phyloP scores from a whole-genome alignment of 805 yeast species.

The Cyberlindnera xylosilytica region DNA sequence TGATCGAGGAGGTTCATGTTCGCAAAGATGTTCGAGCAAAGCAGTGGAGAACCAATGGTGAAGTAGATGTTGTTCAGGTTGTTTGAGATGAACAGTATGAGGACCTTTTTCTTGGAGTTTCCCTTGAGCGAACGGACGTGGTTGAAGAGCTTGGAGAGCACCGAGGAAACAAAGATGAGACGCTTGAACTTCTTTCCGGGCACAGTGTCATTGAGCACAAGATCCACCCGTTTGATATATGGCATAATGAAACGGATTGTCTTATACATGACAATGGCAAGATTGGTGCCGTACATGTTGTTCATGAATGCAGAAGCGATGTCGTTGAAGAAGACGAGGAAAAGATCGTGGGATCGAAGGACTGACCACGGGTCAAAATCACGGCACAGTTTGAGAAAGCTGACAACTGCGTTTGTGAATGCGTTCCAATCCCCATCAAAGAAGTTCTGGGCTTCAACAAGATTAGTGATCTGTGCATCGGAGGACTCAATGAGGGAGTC shows the following conservation, averaged over 20 bases:
- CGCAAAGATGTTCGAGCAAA: slow-evolving; percentile 60
- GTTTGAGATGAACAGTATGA: slow-evolving; percentile 47
- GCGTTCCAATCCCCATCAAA: slow-evolving; percentile 39
- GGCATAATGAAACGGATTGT: slow-evolving; percentile 43
- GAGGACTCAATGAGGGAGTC: slow-evolving; percentile 18
- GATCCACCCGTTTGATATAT: slow-evolving; percentile 40
- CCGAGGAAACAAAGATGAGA: slow-evolving; percentile 25
- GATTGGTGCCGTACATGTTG: slow-evolving; percentile 33
- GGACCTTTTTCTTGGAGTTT: slow-evolving; percentile 36
- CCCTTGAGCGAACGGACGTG: slow-evolving; percentile 30
- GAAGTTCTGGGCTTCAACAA: slow-evolving; percentile 28
- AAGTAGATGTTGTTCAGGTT: slow-evolving; percentile 51
- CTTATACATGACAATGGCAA: slow-evolving; percentile 35
- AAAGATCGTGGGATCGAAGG: slow-evolving; percentile 51
- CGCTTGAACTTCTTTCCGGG: slow-evolving; percentile 42
- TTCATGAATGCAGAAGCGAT: slow-evolving; percentile 49
- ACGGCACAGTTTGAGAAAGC: slow-evolving; percentile 42
- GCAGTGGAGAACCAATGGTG: slow-evolving; percentile 49
- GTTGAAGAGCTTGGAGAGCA: slow-evolving; percentile 27
- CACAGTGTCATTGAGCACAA: slow-evolving; percentile 38
- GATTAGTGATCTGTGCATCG: slow-evolving; percentile 7
- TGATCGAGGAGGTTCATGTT: slow-evolving; percentile 51
- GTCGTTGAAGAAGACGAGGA: slow-evolving; percentile 44
- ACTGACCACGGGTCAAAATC: slow-evolving; percentile 57
- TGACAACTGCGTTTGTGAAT: slow-evolving; percentile 40